Evolutionary conservation across 2,329 filamentous ascomycete species (phyloP).

Genomic region (Exophiala mesophila): DNA sequence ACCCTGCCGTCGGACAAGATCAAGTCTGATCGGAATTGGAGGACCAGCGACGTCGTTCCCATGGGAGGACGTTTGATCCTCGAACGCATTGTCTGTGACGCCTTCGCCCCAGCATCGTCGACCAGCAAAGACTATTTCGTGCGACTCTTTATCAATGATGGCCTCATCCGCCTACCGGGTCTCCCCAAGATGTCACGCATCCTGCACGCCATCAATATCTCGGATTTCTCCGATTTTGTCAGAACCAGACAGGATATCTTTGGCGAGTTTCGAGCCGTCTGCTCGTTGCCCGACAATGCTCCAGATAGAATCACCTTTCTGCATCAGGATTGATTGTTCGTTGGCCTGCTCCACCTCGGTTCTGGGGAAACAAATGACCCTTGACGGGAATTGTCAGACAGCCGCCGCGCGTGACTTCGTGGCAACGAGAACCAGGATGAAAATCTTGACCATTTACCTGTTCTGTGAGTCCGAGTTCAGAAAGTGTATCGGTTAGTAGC

Average conservation of each 20-base stretch:
- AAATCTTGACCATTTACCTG: too few species aligned
- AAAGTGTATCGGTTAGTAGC: too few species aligned
- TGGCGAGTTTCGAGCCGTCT: conserved; percentile 46
- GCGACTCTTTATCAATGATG: conserved; percentile 55
- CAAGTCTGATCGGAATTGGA: conserved; percentile 45
- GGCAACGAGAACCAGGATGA: too few species aligned
- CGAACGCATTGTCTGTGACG: conserved; percentile 47
- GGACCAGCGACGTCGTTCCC: conserved; percentile 51
- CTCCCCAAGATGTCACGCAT: conserved; percentile 7
- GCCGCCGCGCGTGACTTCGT: too few species aligned
- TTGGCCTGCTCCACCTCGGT: too few species aligned
- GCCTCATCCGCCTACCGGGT: conserved; percentile 42
- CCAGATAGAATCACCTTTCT: conserved; percentile 46
- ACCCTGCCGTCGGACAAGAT: conserved; percentile 46
- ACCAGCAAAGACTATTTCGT: conserved; percentile 34
- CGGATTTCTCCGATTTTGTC: conserved; percentile 41
- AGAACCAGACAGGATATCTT: conserved; percentile 37
- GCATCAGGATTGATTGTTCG: conserved; percentile 36
- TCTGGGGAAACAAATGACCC: too few species aligned
- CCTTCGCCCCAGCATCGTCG: conserved; percentile 3
- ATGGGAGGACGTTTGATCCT: conserved; percentile 55
- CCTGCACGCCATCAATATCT: conserved; percentile 43
- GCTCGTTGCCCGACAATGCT: conserved; percentile 41
- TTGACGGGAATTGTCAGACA: too few species aligned
- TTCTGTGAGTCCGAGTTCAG: too few species aligned